Percentiles rank a stretch among this genome's conserved stretches.
Conservation (phyloP, 345 rosid species). For the Carallia brachiata region DNA sequence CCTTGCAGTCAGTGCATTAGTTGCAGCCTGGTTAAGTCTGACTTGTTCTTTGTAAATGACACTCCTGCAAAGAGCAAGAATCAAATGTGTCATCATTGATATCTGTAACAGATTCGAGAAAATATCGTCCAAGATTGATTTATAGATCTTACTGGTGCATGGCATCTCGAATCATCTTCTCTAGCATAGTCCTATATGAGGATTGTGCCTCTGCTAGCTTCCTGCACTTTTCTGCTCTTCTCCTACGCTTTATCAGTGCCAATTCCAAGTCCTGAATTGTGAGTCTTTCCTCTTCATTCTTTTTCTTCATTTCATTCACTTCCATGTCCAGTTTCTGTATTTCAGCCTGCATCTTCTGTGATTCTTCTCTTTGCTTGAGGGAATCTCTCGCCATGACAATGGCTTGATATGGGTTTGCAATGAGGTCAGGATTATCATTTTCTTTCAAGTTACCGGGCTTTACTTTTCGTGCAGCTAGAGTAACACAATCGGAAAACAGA, state of each 20-base stretch:
- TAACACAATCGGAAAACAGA: not conserved
- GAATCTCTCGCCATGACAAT: constrained; percentile 83
- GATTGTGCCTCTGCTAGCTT: constrained; percentile 91
- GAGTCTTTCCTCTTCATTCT: constrained; percentile 61
- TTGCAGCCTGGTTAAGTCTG: constrained; percentile 87
- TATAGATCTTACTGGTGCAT: constrained; percentile 86
- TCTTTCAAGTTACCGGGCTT: constrained; percentile 52
- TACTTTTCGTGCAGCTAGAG: constrained; percentile 49
- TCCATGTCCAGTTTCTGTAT: constrained; percentile 65
- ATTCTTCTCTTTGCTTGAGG: constrained; percentile 68
- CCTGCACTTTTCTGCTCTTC: constrained; percentile 94
- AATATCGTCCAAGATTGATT: not conserved
- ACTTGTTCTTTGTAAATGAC: constrained; percentile 88
- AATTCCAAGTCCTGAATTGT: constrained; percentile 75
- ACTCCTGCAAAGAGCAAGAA: constrained; percentile 52
- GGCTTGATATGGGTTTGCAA: constrained; percentile 70
- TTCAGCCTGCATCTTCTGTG: constrained; percentile 54
- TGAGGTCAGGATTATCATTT: constrained; percentile 61
- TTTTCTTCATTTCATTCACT: constrained; percentile 49
- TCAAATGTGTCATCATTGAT: not conserved
- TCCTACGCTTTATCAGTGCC: constrained; percentile 65
- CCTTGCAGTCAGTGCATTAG: constrained; percentile 78
- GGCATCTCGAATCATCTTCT: constrained; percentile 97
- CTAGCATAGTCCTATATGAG: constrained; percentile 70
- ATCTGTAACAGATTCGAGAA: not conserved